Percentiles rank a stretch among this genome's conserved stretches.
Evolutionary conservation across 768 basidiomycete genomes (phyloP).

Genomic region (Leccinum longicurvipes): DNA sequence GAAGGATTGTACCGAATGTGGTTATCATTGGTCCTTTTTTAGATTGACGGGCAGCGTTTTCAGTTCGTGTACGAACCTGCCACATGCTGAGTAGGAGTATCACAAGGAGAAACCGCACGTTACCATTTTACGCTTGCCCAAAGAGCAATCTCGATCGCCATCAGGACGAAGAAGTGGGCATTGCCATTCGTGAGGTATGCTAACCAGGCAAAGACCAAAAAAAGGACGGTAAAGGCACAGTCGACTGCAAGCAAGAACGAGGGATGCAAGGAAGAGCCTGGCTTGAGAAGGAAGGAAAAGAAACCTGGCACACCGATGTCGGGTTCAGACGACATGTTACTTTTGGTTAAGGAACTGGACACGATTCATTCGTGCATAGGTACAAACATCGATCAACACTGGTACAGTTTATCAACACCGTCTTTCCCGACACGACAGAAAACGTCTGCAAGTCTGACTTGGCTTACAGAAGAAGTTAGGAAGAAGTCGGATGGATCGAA

Average conservation of each 20-base stretch:
- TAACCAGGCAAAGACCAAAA: conserved; percentile 57
- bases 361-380: background rate
- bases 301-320: too few species aligned
- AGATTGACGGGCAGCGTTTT: conserved; percentile 32
- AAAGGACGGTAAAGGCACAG: conserved; percentile 52
- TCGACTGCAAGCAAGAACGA: conserved; percentile 64
- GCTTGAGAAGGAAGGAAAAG: conserved; percentile 58
- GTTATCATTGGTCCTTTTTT: conserved; percentile 26
- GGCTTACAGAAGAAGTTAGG: conserved; percentile 5
- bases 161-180: conserved; percentile 63
- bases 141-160: conserved; percentile 60
- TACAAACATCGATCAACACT: conserved; percentile 20
- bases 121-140: conserved; percentile 86
- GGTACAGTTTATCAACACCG: background rate
- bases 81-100: conserved; percentile 11
- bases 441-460: background rate
- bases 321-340: conserved; percentile 21
- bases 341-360: background rate
- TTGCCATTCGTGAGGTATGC: conserved; percentile 61
- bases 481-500: background rate
- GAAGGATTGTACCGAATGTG: background rate
- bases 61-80: conserved; percentile 69
- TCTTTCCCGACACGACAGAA: conserved; percentile 12
- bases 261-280: conserved; percentile 75
- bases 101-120: conserved; percentile 16